These are phyloP conservation scores for Colletotrichum costaricense DNA, from an alignment of 2,329 filamentous ascomycete genomes.

Conservation along the genomic window DNA sequence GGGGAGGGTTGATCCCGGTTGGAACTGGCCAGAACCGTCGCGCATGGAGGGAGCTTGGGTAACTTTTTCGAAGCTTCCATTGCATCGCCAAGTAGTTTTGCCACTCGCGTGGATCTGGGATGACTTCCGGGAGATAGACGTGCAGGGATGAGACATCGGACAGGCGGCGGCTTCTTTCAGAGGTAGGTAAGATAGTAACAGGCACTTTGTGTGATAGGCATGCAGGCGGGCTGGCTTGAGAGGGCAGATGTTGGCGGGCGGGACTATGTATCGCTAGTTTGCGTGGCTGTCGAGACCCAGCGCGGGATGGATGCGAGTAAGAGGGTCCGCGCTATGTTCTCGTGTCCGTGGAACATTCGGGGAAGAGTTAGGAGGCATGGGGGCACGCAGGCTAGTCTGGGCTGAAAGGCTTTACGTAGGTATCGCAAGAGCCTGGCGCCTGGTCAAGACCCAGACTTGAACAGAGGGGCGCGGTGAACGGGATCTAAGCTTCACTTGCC, in stretches of 20 bases:
- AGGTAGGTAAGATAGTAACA: background rate
- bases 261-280: background rate
- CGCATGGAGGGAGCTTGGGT: background rate
- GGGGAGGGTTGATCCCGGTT: background rate
- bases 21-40: background rate
- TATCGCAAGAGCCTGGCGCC: background rate
- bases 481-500: background rate
- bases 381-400: background rate
- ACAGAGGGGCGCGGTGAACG: background rate
- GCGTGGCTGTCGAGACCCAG: background rate
- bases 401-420: background rate
- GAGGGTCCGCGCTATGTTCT: background rate
- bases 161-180: background rate
- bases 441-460: background rate
- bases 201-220: background rate
- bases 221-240: background rate
- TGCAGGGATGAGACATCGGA: background rate
- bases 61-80: background rate
- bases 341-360: background rate
- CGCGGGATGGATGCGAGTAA: background rate
- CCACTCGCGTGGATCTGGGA: background rate
- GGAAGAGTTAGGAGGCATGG: too few species aligned
- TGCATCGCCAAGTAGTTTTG: background rate
- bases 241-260: conserved; percentile 2
- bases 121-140: background rate